Conservation (phyloP, 306 rosid genomes). For the Amphicarpaea edgeworthii region DNA sequence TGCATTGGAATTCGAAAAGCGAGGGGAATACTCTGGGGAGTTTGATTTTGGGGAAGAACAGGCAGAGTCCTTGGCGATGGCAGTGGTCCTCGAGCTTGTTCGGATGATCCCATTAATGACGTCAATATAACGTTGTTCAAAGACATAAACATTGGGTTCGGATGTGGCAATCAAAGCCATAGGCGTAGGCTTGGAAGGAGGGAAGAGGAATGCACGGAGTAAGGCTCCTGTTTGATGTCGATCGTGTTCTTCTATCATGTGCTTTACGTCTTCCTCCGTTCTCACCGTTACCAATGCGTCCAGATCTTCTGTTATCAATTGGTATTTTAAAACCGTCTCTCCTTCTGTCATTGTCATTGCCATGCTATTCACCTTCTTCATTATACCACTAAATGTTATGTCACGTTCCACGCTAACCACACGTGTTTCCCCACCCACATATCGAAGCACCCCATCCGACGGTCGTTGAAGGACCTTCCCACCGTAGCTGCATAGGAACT, state of each 20-base stretch:
- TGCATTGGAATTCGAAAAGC: background rate
- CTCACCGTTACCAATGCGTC: slow-evolving; percentile 70
- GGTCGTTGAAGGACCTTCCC: slow-evolving; percentile 85
- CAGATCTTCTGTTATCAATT: slow-evolving; percentile 65
- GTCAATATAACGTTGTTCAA: slow-evolving; percentile 80
- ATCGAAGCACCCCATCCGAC: slow-evolving; percentile 72
- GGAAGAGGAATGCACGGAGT: slow-evolving; percentile 74
- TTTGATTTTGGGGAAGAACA: slow-evolving; percentile 76
- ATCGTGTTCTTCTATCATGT: slow-evolving; percentile 78
- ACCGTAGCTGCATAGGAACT: slow-evolving; percentile 85
- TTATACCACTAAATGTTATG: background rate
- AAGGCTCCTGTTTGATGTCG: slow-evolving; percentile 48
- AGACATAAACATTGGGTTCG: slow-evolving; percentile 52
- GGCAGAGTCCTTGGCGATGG: slow-evolving; percentile 56
- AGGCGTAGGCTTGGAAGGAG: slow-evolving; percentile 51
- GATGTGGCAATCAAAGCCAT: slow-evolving; percentile 42
- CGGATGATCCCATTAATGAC: slow-evolving; percentile 74
- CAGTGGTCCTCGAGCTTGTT: slow-evolving; percentile 2
- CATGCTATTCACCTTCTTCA: slow-evolving; percentile 60
- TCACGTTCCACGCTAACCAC: slow-evolving; percentile 66
- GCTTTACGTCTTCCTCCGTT: slow-evolving; percentile 74
- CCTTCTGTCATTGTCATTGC: slow-evolving; percentile 56
- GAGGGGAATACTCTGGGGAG: slow-evolving; percentile 60
- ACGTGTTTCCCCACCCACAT: slow-evolving; percentile 93
- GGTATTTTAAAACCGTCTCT: slow-evolving; percentile 79